phyloP scores from a whole-genome alignment of 495 filamentous ascomycete species.

The Aspergillus leporis region DNA sequence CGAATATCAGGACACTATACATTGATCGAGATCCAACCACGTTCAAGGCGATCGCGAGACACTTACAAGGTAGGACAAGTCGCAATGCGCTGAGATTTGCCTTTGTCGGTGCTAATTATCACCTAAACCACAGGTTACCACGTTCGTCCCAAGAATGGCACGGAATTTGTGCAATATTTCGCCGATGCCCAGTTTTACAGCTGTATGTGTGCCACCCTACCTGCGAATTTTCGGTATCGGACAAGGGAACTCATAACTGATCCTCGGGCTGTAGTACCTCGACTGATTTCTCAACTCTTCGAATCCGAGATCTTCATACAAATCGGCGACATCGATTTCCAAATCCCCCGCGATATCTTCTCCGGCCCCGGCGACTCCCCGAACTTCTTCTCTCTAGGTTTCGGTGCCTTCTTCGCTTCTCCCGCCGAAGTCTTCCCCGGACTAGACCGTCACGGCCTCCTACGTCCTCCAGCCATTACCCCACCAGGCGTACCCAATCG shows the following conservation, averaged over 20 bases:
- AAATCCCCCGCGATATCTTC: slow-evolving; percentile 88
- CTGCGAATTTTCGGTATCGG: slow-evolving; percentile 11
- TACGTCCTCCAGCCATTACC: slow-evolving; percentile 83
- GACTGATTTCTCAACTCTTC: slow-evolving; percentile 90
- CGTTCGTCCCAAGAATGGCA: slow-evolving; percentile 75
- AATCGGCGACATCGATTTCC: slow-evolving; percentile 82
- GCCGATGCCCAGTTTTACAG: slow-evolving; percentile 96
- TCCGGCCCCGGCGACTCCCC: slow-evolving; percentile 80
- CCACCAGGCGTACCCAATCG: slow-evolving; percentile 81
- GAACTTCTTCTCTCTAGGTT: slow-evolving; percentile 95
- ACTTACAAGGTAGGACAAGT: slow-evolving; percentile 69
- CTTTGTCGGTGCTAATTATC: background rate
- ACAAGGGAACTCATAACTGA: slow-evolving; percentile 1
- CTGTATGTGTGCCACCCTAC: slow-evolving; percentile 45
- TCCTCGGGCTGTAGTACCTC: slow-evolving; percentile 61
- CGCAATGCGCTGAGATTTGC: background rate
- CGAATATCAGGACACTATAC: slow-evolving; percentile 71
- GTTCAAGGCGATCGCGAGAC: slow-evolving; percentile 84
- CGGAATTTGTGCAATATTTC: slow-evolving; percentile 88
- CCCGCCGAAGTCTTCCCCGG: slow-evolving; percentile 85
- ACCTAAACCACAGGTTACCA: slow-evolving; percentile 66
- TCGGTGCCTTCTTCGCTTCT: slow-evolving; percentile 82
- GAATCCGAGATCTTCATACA: slow-evolving; percentile 89
- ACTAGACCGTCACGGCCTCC: slow-evolving; percentile 72
- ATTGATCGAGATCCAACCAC: slow-evolving; percentile 93